A percentile compares a stretch with the other conserved stretches of the same genome.
Evolutionary conservation across 2,329 filamentous ascomycete genomes (phyloP).

Genomic region (Botryosphaeria dothidea): DNA sequence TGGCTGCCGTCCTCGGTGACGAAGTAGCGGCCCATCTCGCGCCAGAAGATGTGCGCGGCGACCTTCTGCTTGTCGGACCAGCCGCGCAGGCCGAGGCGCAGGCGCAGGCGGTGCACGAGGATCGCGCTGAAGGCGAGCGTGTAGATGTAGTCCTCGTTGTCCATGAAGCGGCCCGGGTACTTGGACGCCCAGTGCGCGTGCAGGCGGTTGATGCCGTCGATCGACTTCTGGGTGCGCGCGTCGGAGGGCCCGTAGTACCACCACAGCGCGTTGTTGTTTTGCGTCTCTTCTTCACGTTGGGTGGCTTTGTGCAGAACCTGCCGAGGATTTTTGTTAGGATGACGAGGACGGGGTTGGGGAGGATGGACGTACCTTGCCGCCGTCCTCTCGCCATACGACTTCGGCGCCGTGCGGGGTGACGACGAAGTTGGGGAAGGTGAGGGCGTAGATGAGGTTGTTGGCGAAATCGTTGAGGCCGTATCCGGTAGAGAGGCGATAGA

Average conservation of each 20-base stretch:
- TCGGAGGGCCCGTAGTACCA: not conserved
- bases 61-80: not conserved
- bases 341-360: not conserved
- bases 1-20: not conserved
- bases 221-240: not conserved
- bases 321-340: accelerated
- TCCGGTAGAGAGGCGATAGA: not conserved
- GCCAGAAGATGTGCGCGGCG: not conserved
- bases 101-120: not conserved
- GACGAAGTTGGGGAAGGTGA: constrained; percentile 9
- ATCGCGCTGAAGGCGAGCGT: not conserved
- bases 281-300: constrained; percentile 1
- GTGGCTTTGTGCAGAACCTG: constrained; percentile 1
- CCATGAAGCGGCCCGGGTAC: not conserved
- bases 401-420: constrained; percentile 1
- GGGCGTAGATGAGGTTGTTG: constrained; percentile 1
- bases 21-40: not conserved
- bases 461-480: not conserved
- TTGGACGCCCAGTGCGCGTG: not conserved
- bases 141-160: not conserved
- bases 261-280: not conserved
- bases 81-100: not conserved
- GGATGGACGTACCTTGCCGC: not conserved
- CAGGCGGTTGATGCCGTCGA: not conserved
- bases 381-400: constrained; percentile 6